Evolutionary conservation across 2,329 filamentous ascomycete species (phyloP).

Genomic region (Alternaria arbusti): DNA sequence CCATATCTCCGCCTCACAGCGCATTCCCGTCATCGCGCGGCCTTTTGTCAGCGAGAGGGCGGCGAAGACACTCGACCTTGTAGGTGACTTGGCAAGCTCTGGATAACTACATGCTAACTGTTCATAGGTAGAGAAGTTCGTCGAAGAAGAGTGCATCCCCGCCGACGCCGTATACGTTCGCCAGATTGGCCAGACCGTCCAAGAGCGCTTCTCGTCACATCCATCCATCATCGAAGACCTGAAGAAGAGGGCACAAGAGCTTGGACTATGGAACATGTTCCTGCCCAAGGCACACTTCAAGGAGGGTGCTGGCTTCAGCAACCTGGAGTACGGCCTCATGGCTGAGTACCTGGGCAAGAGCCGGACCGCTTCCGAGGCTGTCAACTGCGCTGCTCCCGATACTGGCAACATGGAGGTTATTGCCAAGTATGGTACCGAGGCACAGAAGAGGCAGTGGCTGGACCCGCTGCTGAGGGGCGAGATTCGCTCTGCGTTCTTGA

Average conservation of each 20-base stretch:
- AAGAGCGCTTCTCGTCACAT: conserved; percentile 77
- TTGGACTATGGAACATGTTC: conserved; percentile 99
- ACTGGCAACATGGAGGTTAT: conserved; percentile 96
- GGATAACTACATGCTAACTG: background rate
- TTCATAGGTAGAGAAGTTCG: conserved; percentile 83
- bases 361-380: conserved; percentile 71
- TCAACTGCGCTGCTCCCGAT: conserved; percentile 89
- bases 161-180: conserved; percentile 82
- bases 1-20: conserved; percentile 57
- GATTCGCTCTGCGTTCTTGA: conserved; percentile 88
- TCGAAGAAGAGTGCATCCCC: conserved; percentile 83
- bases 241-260: conserved; percentile 79
- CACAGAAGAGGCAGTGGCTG: conserved; percentile 85
- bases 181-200: conserved; percentile 74
- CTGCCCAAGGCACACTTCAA: conserved; percentile 93
- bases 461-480: conserved; percentile 80
- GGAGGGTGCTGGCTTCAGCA: conserved; percentile 91
- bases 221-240: conserved; percentile 86
- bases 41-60: conserved; percentile 81
- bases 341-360: conserved; percentile 94
- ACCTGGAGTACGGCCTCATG: conserved; percentile 97
- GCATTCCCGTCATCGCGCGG: conserved; percentile 64
- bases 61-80: conserved; percentile 80
- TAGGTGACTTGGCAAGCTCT: conserved; percentile 39
- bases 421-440: conserved; percentile 86